Conservation (phyloP, 768 basidiomycete genomes). For the Lactarius deliciosus region DNA sequence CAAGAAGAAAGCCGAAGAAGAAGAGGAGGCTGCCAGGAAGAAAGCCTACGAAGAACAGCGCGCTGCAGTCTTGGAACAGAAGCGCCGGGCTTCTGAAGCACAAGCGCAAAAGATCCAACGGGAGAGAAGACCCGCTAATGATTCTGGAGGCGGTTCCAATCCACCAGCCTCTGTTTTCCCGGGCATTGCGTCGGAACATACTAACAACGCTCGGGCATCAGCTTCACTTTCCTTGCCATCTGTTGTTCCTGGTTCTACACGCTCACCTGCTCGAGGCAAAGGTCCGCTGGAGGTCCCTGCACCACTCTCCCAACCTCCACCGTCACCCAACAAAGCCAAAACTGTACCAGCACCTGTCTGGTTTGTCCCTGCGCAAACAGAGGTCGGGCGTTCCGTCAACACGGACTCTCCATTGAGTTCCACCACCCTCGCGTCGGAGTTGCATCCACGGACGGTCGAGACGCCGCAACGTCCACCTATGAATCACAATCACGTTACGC, state of each 20-base stretch:
- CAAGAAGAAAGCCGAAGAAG: constrained; percentile 9
- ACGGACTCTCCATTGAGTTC: constrained; percentile 26
- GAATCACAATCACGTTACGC: neutral
- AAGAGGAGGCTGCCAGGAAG: constrained; percentile 12
- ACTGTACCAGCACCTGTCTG: neutral
- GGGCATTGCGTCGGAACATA: neutral
- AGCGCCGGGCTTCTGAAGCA: constrained; percentile 3
- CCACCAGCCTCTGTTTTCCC: neutral
- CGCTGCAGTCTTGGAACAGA: constrained; percentile 16
- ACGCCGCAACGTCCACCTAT: neutral
- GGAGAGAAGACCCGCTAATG: constrained; percentile 4
- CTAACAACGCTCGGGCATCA: neutral
- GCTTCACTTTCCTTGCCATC: neutral
- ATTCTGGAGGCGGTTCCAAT: constrained; percentile 1
- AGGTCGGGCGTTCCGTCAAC: constrained; percentile 25
- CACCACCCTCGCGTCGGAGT: constrained; percentile 24
- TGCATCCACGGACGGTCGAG: constrained; percentile 10
- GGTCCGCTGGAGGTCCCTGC: neutral
- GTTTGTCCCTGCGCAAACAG: constrained; percentile 25
- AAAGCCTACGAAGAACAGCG: constrained; percentile 13
- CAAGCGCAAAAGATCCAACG: constrained; percentile 17
- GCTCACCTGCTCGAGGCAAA: neutral
- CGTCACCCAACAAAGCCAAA: constrained; percentile 7
- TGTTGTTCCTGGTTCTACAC: neutral
- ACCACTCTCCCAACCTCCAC: neutral